Percentiles rank a stretch among this genome's conserved stretches.
Conservation (phyloP, 345 rosid species). For the Theobroma cacao region DNA sequence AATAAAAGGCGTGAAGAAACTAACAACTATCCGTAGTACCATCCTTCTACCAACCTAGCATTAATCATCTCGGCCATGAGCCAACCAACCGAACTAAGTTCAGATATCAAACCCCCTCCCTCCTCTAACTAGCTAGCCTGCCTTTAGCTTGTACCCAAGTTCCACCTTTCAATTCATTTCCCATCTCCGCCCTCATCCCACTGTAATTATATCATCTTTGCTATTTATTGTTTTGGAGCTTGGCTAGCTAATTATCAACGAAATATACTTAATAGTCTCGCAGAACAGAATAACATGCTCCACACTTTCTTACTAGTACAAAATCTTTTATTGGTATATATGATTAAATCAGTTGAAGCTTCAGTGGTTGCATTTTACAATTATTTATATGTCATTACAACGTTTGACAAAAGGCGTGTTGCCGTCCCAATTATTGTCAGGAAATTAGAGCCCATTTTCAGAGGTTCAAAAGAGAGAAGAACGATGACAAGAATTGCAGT, state of each 20-base stretch:
- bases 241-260: not conserved
- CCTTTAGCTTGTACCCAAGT: not conserved
- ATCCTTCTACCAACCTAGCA: constrained; percentile 37
- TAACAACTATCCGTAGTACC: constrained; percentile 22
- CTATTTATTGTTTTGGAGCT: not conserved
- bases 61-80: constrained; percentile 21
- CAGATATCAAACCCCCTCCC: not conserved
- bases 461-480: not conserved
- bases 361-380: not conserved
- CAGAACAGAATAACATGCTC: too few species aligned
- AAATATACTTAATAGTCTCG: too few species aligned
- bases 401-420: not conserved
- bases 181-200: not conserved
- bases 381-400: not conserved
- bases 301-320: too few species aligned
- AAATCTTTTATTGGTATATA: too few species aligned
- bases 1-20: constrained; percentile 30
- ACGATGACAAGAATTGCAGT: not conserved
- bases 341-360: too few species aligned
- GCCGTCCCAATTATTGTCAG: not conserved
- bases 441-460: not conserved
- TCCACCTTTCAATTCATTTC: not conserved
- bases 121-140: not conserved
- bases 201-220: not conserved
- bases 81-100: constrained; percentile 25